A percentile compares a stretch with the other conserved stretches of the same genome.
phyloP scores from a whole-genome alignment of 345 rosid genomes.

The Dimocarpus longan region DNA sequence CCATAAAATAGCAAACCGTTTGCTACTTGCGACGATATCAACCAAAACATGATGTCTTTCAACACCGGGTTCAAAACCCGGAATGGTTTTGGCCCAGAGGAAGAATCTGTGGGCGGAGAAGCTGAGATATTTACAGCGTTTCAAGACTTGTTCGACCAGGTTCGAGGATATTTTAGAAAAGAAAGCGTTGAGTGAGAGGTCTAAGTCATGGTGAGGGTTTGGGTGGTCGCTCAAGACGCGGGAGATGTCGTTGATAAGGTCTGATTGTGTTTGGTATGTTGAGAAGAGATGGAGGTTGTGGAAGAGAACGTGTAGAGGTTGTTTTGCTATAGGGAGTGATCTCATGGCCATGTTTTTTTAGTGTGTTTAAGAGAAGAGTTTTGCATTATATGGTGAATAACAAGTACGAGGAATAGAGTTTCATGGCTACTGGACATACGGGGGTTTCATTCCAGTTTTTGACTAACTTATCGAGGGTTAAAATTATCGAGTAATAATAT shows the following conservation, averaged over 20 bases:
- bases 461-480: too few species aligned
- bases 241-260: slow-evolving; percentile 67
- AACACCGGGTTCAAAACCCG: slow-evolving; percentile 60
- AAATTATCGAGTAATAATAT: too few species aligned
- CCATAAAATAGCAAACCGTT: slow-evolving; percentile 74
- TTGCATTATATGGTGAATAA: not conserved
- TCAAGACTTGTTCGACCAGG: slow-evolving; percentile 74
- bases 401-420: too few species aligned
- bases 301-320: slow-evolving; percentile 10
- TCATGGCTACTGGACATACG: not conserved
- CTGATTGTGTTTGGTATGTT: slow-evolving; percentile 19
- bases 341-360: slow-evolving; percentile 33
- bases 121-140: slow-evolving; percentile 79
- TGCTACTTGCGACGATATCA: slow-evolving; percentile 64
- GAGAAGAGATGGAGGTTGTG: slow-evolving; percentile 30
- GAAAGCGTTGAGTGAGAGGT: slow-evolving; percentile 49
- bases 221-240: slow-evolving; percentile 78
- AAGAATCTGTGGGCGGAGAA: slow-evolving; percentile 87
- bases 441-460: too few species aligned
- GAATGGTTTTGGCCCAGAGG: slow-evolving; percentile 73
- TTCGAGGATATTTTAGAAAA: slow-evolving; percentile 53
- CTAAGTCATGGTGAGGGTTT: slow-evolving; percentile 74
- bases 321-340: slow-evolving; percentile 22
- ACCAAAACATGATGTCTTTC: slow-evolving; percentile 70
- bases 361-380: too few species aligned